Evolutionary conservation across 1,139 yeast genomes (phyloP).

Genomic region (Kurtzmaniella quercitrusa): DNA sequence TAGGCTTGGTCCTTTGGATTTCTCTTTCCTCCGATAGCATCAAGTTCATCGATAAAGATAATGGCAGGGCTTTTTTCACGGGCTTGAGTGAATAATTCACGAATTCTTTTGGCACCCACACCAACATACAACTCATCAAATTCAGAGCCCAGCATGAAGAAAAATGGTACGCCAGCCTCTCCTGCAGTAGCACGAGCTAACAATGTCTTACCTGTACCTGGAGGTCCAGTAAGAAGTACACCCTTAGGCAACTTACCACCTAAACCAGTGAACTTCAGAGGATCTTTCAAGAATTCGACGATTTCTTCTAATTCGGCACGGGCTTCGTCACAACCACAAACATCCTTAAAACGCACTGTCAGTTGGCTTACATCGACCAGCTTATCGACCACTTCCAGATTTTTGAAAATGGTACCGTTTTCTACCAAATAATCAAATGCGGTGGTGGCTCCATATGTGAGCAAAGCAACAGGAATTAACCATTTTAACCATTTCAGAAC

Average conservation of each 20-base stretch:
- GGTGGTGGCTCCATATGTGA: slow-evolving; percentile 69
- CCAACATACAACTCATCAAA: slow-evolving; percentile 98
- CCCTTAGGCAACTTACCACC: slow-evolving; percentile 99
- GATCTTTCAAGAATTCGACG: slow-evolving; percentile 94
- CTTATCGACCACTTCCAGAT: slow-evolving; percentile 69
- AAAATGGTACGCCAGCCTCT: slow-evolving; percentile 98
- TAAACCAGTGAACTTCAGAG: slow-evolving; percentile 89
- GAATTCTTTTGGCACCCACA: slow-evolving; percentile 96
- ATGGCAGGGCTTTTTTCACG: slow-evolving; percentile 96
- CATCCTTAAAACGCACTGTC: slow-evolving; percentile 86
- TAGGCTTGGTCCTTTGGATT: slow-evolving; percentile 97
- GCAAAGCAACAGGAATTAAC: slow-evolving; percentile 75
- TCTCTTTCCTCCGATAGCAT: slow-evolving; percentile 97
- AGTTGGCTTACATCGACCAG: slow-evolving; percentile 82
- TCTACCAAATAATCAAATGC: slow-evolving; percentile 79
- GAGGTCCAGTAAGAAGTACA: slow-evolving; percentile 95
- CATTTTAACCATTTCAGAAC: slow-evolving; percentile 87
- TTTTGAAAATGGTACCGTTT: slow-evolving; percentile 78
- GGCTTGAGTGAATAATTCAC: slow-evolving; percentile 91
- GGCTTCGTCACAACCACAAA: slow-evolving; percentile 98
- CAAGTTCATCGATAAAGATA: slow-evolving; percentile 92
- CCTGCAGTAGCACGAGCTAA: slow-evolving; percentile 99
- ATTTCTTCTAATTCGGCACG: slow-evolving; percentile 95
- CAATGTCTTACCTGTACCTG: slow-evolving; percentile 98
- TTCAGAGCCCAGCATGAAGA: slow-evolving; percentile 97